phyloP scores from a whole-genome alignment of 1,284 basidiomycete genomes.

The Ganoderma sinense region DNA sequence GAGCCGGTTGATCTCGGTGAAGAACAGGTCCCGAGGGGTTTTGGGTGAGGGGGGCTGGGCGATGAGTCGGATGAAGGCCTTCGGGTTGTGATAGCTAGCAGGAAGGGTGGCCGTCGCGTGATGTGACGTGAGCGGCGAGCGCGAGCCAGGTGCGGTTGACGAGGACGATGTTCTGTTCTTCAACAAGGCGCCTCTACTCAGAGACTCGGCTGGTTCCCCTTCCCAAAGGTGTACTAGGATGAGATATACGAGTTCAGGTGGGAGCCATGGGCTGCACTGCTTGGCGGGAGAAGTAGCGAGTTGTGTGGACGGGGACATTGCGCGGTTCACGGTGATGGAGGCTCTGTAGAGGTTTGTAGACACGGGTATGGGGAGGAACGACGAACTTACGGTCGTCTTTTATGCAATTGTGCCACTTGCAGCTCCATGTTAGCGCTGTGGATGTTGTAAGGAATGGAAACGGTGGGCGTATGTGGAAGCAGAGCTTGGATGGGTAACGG shows the following conservation, averaged over 20 bases:
- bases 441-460: neutral
- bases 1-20: conserved; percentile 25
- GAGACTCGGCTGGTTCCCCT: too few species aligned
- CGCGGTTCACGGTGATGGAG: neutral
- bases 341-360: neutral
- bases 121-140: conserved; percentile 41
- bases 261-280: conserved; percentile 33
- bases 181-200: conserved; percentile 32
- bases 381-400: neutral
- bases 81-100: conserved; percentile 36
- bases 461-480: neutral
- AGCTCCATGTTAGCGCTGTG: neutral
- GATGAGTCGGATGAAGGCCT: conserved; percentile 34
- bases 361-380: too few species aligned
- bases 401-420: neutral
- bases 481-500: neutral
- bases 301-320: neutral
- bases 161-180: conserved; percentile 38
- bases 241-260: conserved; percentile 45
- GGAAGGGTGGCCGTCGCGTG: conserved; percentile 43
- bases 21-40: conserved; percentile 21
- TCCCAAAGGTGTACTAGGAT: conserved; percentile 46
- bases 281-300: neutral
- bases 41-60: neutral
- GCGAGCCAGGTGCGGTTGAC: conserved; percentile 42